Percentiles rank a stretch among this genome's conserved stretches.
Conservation (phyloP, 2,329 filamentous ascomycete species). For the Sphaceloma murrayae region DNA sequence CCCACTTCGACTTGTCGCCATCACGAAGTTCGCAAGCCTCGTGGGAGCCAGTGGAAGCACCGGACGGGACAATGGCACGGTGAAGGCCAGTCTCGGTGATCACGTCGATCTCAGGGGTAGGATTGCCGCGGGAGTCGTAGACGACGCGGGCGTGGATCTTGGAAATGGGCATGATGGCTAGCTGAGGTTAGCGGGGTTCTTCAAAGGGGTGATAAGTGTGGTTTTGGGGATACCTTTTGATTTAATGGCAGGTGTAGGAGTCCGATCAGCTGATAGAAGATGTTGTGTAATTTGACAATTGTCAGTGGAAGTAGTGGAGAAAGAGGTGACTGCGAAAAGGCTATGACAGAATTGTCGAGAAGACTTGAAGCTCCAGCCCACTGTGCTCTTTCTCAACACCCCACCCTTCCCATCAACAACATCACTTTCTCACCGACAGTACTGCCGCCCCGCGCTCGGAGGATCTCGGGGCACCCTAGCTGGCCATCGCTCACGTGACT, state of each 20-base stretch:
- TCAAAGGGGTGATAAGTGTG: too few relatives aligned
- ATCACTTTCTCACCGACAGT: conserved; percentile 7
- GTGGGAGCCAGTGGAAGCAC: conserved; percentile 70
- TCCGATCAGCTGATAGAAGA: neutral
- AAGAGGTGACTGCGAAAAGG: conserved; percentile 4
- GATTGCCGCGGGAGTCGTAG: conserved; percentile 96
- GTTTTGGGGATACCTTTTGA: too few relatives aligned
- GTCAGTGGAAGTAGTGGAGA: neutral
- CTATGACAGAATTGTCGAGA: conserved; percentile 14
- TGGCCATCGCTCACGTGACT: neutral
- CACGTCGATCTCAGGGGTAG: conserved; percentile 95
- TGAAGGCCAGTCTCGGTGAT: conserved; percentile 94
- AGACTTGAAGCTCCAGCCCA: conserved; percentile 15
- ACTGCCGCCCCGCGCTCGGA: conserved; percentile 8
- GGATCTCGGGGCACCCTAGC: neutral
- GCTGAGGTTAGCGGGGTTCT: conserved; percentile 7
- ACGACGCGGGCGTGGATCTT: conserved; percentile 62
- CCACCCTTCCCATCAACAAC: conserved; percentile 9
- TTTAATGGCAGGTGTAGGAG: conserved; percentile 4
- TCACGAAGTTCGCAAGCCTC: conserved; percentile 47
- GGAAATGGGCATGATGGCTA: conserved; percentile 54
- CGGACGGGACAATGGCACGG: conserved; percentile 94
- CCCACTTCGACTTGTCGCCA: conserved; percentile 44
- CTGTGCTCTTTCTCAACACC: conserved; percentile 6
- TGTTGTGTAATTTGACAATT: neutral